These are phyloP conservation scores for Sicyos baderoa DNA, from an alignment of 306 rosid genomes.

Conservation along the genomic window DNA sequence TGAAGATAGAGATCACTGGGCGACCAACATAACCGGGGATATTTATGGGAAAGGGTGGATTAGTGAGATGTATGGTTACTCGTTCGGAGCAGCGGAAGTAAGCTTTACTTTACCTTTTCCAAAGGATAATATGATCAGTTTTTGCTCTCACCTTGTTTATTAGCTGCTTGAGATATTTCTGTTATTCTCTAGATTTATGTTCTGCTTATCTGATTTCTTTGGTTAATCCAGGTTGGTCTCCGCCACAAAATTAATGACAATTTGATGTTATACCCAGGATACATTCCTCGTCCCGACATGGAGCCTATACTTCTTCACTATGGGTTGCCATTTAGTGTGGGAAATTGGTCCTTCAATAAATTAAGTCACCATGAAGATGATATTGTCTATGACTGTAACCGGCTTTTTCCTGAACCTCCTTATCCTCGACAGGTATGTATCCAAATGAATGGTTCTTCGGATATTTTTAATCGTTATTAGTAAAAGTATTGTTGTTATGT, in stretches of 20 bases:
- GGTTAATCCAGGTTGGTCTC: slow-evolving; percentile 64
- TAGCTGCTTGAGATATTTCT: background rate
- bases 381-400: slow-evolving; percentile 67
- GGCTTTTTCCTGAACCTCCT: slow-evolving; percentile 90
- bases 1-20: slow-evolving; percentile 87
- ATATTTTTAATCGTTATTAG: background rate
- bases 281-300: slow-evolving; percentile 61
- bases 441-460: background rate
- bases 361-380: slow-evolving; percentile 67
- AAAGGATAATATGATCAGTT: background rate
- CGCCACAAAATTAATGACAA: slow-evolving; percentile 92
- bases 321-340: slow-evolving; percentile 72
- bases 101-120: slow-evolving; percentile 16
- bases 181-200: background rate
- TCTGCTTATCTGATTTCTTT: slow-evolving; percentile 19
- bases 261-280: slow-evolving; percentile 95
- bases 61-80: slow-evolving; percentile 98
- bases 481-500: too few species aligned
- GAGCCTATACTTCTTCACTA: slow-evolving; percentile 95
- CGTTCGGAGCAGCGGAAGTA: slow-evolving; percentile 98
- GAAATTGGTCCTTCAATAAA: slow-evolving; percentile 93
- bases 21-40: slow-evolving; percentile 90
- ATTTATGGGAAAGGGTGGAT: slow-evolving; percentile 90
- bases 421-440: slow-evolving; percentile 74
- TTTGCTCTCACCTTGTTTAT: background rate